Base-by-base conservation (phyloP, 768 basidiomycete species). In the Cyclocybe aegerita region DNA sequence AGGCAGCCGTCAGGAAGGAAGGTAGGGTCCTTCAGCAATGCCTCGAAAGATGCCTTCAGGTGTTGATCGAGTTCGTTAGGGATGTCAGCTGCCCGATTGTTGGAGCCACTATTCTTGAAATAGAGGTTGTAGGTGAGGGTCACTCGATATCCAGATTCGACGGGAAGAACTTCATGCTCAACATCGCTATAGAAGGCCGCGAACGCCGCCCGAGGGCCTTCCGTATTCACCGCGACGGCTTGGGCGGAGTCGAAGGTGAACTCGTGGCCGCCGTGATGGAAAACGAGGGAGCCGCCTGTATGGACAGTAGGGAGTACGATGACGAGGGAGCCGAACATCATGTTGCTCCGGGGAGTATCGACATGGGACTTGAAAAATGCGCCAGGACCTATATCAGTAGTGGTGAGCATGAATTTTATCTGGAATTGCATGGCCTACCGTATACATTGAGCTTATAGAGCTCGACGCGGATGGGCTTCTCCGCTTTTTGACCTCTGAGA, bases 301-400 rank as follows among this genome's bases (percentile, higher is more conserved):
- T 81, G 73, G 0, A 55, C 15, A 0, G 74, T 74, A 11, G 80
- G 80, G 43, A 79, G 70, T n/a, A 77, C 68, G 32, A 81, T 54
- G 1, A 81, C 73, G 7, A 84, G 69, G 1, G 80, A 80, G 1
- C 76, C 80, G 34, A 83, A 74, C 72, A 81, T 80, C 23, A 57
- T 55, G 7, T 66, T 63, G 7, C 63, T 57, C 7, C 73, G 71
- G 4, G 76, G 77, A 0, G 79, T 79, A 50, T 80, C 81, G 37
- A 72, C 67, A 54, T 80, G 80, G 0, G 73, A 36, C 54, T 78
- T 78, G 68, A 80, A 81, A 57, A 77, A 80, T 0, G 70, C 70
- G 8, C 66, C 78, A 40, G 69, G 57, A 1, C 67, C 76, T 77
- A 43, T 7, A 36, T 40, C 4, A 23, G 6, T 15, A 35, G 32